Evolutionary conservation across 345 rosid species (phyloP), one percentile per base, ranked within the genome.

Genomic region (Salix koriyanagi): DNA sequence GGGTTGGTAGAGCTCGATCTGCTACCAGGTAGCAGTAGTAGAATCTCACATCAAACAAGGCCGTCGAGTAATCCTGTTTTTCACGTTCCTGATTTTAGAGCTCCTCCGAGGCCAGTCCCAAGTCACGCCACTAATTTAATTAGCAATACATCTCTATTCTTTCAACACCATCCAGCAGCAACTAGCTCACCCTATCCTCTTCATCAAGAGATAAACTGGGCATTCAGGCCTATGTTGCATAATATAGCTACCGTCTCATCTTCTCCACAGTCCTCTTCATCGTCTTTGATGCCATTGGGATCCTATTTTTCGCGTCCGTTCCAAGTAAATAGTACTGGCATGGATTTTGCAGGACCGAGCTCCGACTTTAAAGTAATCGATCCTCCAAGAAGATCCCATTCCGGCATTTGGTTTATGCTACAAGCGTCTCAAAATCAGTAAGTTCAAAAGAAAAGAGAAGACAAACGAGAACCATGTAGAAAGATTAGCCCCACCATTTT

Each of bases 381-480:
- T 84, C 93, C 98, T 78, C 91, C 98, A 0, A 83, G 90, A 60
- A 84, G 99, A 82, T 89, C 92, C 52, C 86, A 88, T 88, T 87
- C 99, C 13, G 97, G 99, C 77, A 78, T 96, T 84, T 96, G 99
- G 99, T 96, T 96, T 78, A 84, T 90, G 83, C 90, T 96, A 52
- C 92, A 91, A 83, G 97, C 98, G 41, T 94, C 98, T 46, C 91
- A 83, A 82, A 91, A 89, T 77, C 99, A 96, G 99, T 96, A 89
- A 91, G 98, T 90, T 52, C 67, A 73, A 54, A 61, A 18, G 7
- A 56, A 15, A 44, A 23, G 30, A 14, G 34, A 25, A 69, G 30
- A 56, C 62, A 56, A n/a, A 56, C 62, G 28, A 58, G 23, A 39
- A 18, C 19, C 32, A 25, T 21, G 44, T 23, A 41, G 34, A 46